Conservation (phyloP, 2,329 filamentous ascomycete species). For the Apiospora aurea region DNA sequence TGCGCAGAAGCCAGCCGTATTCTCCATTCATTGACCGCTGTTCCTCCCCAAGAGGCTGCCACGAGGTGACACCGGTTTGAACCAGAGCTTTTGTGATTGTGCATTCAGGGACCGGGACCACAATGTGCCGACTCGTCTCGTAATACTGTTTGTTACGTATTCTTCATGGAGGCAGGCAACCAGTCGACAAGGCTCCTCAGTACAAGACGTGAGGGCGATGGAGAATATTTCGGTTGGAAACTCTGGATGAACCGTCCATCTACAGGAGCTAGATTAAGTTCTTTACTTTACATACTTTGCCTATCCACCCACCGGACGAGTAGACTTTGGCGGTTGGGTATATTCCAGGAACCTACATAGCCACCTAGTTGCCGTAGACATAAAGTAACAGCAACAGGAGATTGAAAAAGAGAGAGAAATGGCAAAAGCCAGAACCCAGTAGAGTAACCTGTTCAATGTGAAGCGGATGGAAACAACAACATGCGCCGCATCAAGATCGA, state of each 20-base stretch:
- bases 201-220: neutral
- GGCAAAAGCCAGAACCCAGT: neutral
- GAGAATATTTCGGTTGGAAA: neutral
- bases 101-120: neutral
- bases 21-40: neutral
- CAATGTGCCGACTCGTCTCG: neutral
- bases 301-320: neutral
- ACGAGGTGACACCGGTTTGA: neutral
- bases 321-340: neutral
- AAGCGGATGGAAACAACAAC: neutral
- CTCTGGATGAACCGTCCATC: neutral
- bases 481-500: conserved; percentile 23
- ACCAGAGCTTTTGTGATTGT: neutral
- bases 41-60: neutral
- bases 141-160: neutral
- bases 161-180: neutral
- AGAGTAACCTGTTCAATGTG: neutral
- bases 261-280: neutral
- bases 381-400: neutral
- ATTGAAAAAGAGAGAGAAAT: neutral
- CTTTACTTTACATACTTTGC: neutral
- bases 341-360: neutral
- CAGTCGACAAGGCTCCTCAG: too few relatives aligned
- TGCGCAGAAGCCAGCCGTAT: neutral
- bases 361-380: neutral